Evolutionary conservation across 768 basidiomycete species (phyloP).

Genomic region (Artomyces pyxidatus): DNA sequence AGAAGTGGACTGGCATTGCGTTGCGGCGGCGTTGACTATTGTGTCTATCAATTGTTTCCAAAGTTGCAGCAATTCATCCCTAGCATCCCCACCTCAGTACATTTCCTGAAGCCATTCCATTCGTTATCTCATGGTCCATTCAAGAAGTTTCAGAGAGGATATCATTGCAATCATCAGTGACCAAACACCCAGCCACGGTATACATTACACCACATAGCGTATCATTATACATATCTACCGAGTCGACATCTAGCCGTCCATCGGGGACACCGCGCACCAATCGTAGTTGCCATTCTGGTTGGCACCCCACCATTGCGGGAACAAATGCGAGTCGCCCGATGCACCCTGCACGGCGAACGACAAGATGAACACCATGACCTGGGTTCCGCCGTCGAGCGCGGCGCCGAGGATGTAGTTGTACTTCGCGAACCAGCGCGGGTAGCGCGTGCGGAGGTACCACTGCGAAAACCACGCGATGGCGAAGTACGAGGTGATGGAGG

Average conservation of each 20-base stretch:
- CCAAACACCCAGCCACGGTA: too few species aligned
- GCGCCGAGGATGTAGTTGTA: conserved; percentile 32
- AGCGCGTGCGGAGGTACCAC: conserved; percentile 36
- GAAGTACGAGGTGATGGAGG: conserved; percentile 35
- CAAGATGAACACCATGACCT: conserved; percentile 37
- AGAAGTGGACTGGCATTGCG: too few species aligned
- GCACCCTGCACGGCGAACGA: conserved; percentile 35
- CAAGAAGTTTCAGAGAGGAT: too few species aligned
- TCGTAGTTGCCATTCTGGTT: conserved; percentile 40
- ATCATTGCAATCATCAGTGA: too few species aligned
- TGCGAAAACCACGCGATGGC: conserved; percentile 38
- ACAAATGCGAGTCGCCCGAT: conserved; percentile 37
- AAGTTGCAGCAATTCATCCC: too few species aligned
- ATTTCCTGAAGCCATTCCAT: too few species aligned
- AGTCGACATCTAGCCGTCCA: background rate
- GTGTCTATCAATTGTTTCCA: too few species aligned
- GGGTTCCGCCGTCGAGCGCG: conserved; percentile 30
- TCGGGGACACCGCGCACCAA: conserved; percentile 6
- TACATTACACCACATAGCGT: too few species aligned
- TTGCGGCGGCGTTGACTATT: too few species aligned
- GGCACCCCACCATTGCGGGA: conserved; percentile 51
- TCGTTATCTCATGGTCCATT: too few species aligned
- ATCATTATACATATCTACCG: too few species aligned
- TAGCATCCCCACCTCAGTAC: too few species aligned
- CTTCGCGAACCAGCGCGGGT: conserved; percentile 38